A percentile compares a stretch with the other conserved stretches of the same genome.
Evolutionary conservation across 2,329 filamentous ascomycete species (phyloP).

Genomic region (Cytospora leucostoma): DNA sequence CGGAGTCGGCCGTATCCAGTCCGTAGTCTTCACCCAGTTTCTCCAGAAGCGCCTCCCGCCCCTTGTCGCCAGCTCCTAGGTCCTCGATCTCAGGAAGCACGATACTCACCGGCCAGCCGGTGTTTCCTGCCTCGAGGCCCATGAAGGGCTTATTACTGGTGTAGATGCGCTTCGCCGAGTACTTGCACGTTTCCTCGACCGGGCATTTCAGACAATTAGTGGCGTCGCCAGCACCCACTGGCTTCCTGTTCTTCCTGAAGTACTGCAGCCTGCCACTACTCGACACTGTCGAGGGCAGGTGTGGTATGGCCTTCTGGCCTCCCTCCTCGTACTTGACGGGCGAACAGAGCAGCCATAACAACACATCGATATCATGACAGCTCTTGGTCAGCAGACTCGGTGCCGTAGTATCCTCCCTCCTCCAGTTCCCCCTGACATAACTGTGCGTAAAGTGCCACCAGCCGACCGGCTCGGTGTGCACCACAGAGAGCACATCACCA

Average conservation of each 20-base stretch:
- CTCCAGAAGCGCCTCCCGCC: slow-evolving; percentile 43
- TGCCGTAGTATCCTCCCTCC: slow-evolving; percentile 73
- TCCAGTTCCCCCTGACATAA: slow-evolving; percentile 93
- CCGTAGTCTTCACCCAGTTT: slow-evolving; percentile 56
- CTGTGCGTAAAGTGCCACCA: slow-evolving; percentile 96
- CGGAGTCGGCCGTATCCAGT: slow-evolving; percentile 46
- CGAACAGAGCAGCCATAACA: slow-evolving; percentile 87
- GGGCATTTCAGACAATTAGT: slow-evolving; percentile 88
- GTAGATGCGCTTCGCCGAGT: slow-evolving; percentile 84
- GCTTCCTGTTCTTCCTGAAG: slow-evolving; percentile 77
- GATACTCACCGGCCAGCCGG: slow-evolving; percentile 80
- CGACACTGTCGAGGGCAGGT: slow-evolving; percentile 74
- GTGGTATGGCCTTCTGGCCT: slow-evolving; percentile 50
- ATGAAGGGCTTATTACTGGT: slow-evolving; percentile 59
- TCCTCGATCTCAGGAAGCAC: slow-evolving; percentile 94
- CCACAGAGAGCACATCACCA: slow-evolving; percentile 81
- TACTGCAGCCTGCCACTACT: slow-evolving; percentile 77
- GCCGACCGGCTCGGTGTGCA: slow-evolving; percentile 92
- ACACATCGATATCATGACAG: slow-evolving; percentile 92
- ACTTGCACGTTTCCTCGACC: slow-evolving; percentile 74
- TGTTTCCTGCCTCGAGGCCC: slow-evolving; percentile 65
- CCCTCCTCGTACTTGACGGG: slow-evolving; percentile 52
- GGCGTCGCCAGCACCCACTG: slow-evolving; percentile 68
- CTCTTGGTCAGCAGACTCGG: slow-evolving; percentile 90
- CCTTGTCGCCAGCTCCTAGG: slow-evolving; percentile 50